Conservation (phyloP, 2,329 filamentous ascomycete species). For the Neonectria faginata region DNA sequence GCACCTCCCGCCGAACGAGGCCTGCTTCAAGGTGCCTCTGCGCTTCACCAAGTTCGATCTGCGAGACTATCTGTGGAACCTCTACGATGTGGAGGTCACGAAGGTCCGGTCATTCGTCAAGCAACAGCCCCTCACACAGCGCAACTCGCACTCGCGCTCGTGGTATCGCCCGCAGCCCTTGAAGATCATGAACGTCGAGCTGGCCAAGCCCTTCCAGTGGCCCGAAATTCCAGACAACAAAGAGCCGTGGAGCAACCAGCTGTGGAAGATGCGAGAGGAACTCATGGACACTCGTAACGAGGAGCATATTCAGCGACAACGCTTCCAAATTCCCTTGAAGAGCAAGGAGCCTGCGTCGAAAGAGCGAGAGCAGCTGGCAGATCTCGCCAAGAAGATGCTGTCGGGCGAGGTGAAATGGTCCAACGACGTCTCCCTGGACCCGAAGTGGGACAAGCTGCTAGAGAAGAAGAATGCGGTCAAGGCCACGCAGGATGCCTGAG, state of each 20-base stretch:
- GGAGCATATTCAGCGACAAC: conserved; percentile 48
- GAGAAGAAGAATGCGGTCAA: conserved; percentile 40
- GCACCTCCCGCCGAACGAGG: conserved; percentile 80
- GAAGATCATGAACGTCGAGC: conserved; percentile 96
- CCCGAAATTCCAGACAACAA: conserved; percentile 75
- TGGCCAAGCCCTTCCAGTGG: conserved; percentile 89
- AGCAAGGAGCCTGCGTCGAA: conserved; percentile 57
- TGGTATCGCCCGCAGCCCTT: conserved; percentile 77
- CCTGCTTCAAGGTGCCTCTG: conserved; percentile 90
- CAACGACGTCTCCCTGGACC: conserved; percentile 59
- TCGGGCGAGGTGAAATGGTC: conserved; percentile 72
- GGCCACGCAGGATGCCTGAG: conserved; percentile 40
- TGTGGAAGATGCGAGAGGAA: conserved; percentile 65
- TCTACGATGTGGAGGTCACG: conserved; percentile 80
- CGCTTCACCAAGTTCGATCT: conserved; percentile 96
- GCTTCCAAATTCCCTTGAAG: conserved; percentile 52
- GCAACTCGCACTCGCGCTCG: conserved; percentile 60
- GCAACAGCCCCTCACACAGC: conserved; percentile 68
- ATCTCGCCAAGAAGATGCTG: conserved; percentile 72
- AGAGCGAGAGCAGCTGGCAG: conserved; percentile 64
- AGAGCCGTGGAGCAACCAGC: conserved; percentile 72
- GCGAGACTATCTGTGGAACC: conserved; percentile 91
- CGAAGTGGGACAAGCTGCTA: conserved; percentile 58
- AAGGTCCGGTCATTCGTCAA: conserved; percentile 83
- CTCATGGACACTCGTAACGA: conserved; percentile 57